Evolutionary conservation across 163 green algal species (phyloP).

Genomic region (Prototheca stagnorum): DNA sequence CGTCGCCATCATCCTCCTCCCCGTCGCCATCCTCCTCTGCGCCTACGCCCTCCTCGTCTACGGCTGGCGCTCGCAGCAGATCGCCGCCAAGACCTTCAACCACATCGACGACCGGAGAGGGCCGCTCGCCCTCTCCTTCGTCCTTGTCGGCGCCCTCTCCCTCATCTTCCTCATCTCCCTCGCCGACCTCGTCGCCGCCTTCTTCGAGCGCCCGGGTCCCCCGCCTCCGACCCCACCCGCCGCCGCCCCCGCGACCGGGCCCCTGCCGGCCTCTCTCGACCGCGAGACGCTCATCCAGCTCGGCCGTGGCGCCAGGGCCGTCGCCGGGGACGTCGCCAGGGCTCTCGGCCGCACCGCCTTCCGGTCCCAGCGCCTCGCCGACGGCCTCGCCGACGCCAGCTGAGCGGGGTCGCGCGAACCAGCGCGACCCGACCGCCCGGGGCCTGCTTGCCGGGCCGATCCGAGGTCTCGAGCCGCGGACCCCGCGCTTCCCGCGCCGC

Average conservation of each 20-base stretch:
- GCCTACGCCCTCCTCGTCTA: conserved; percentile 66
- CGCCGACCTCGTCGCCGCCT: conserved; percentile 41
- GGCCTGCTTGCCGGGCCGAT: no score
- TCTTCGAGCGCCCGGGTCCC: not conserved
- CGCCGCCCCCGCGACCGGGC: not conserved
- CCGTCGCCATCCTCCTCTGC: conserved; percentile 58
- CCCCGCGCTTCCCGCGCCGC: no score
- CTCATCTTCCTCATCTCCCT: conserved; percentile 56
- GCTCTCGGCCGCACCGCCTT: not conserved
- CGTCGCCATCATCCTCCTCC: conserved; percentile 69
- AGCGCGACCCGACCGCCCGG: no score
- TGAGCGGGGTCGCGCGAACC: no score
- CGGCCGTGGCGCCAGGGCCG: no score
- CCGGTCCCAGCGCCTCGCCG: not conserved
- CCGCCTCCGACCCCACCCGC: not conserved
- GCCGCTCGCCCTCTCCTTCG: conserved; percentile 47
- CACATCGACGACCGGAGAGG: conserved; percentile 36
- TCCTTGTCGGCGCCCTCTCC: conserved; percentile 46
- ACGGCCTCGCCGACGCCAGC: no score
- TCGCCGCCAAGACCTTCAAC: conserved; percentile 14
- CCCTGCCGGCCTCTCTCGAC: not conserved
- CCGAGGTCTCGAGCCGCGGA: no score
- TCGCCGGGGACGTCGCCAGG: not conserved
- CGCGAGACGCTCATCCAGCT: no score
- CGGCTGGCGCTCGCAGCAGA: conserved; percentile 51